These are phyloP conservation scores for Anaeramoeba ignava DNA, from an alignment of 78 protist genomes.

Conservation along the genomic window DNA sequence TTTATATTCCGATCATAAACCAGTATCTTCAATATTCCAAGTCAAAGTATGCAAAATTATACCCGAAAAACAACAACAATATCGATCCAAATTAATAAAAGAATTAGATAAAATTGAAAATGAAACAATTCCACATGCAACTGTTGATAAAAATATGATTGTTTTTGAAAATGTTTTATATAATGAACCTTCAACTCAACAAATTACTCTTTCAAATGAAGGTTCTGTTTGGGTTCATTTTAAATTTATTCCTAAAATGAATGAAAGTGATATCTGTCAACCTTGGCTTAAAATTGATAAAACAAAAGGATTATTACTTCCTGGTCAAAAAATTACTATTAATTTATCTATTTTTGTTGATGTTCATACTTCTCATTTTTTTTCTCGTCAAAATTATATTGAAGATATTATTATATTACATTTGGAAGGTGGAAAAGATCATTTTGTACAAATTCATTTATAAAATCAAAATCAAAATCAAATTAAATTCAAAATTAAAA, in stretches of 20 bases:
- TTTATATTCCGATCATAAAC: constrained; percentile 62
- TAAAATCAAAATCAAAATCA: neutral
- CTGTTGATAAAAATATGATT: constrained; percentile 7
- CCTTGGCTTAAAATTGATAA: neutral
- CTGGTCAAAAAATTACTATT: neutral
- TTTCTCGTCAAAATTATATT: neutral
- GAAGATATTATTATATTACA: neutral
- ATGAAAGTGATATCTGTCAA: neutral
- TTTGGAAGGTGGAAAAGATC: neutral
- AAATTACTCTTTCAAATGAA: constrained; percentile 34
- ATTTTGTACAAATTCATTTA: neutral
- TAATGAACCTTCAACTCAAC: constrained; percentile 8
- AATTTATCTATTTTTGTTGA: neutral
- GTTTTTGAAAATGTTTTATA: constrained; percentile 39
- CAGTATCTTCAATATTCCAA: constrained; percentile 34
- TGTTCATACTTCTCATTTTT: neutral
- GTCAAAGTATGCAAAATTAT: constrained; percentile 1
- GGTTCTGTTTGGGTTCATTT: constrained; percentile 25
- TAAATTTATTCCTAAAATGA: neutral
- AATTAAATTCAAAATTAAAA: neutral
- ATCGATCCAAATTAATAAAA: constrained; percentile 26
- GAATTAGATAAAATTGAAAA: constrained; percentile 57
- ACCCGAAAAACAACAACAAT: neutral
- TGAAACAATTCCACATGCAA: constrained; percentile 47
- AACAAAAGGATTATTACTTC: neutral